Conservation (phyloP, 345 rosid species). For the Eucalyptus shirleyi region DNA sequence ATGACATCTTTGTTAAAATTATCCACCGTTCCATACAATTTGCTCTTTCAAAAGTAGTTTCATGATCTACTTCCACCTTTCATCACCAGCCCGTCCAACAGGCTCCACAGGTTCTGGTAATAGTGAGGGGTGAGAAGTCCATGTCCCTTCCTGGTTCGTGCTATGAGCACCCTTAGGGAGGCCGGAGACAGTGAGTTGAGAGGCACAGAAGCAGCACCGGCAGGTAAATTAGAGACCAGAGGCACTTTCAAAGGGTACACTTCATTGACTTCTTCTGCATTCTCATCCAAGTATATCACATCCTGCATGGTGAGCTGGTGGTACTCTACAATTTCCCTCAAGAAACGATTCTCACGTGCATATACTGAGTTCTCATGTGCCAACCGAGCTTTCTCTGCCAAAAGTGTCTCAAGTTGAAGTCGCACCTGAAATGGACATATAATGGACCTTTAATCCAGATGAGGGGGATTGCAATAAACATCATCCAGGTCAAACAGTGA, state of each 20-base stretch:
- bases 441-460: not conserved
- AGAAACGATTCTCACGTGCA: slow-evolving; percentile 80
- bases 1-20: not conserved
- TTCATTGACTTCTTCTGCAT: slow-evolving; percentile 75
- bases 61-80: not conserved
- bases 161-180: not conserved
- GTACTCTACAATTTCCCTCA: slow-evolving; percentile 90
- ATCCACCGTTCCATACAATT: not conserved
- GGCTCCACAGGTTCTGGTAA: not conserved
- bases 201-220: not conserved
- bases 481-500: not conserved
- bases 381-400: slow-evolving; percentile 91
- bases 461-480: not conserved
- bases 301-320: slow-evolving; percentile 98
- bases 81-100: not conserved
- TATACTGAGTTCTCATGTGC: slow-evolving; percentile 89
- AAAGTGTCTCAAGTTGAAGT: slow-evolving; percentile 81
- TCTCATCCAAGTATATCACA: slow-evolving; percentile 83
- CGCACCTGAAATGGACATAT: slow-evolving; percentile 32
- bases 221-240: slow-evolving; percentile 13
- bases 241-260: slow-evolving; percentile 56
- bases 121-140: not conserved
- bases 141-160: not conserved
- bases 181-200: not conserved
- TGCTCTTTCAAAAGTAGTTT: not conserved